Evolutionary conservation across 495 filamentous ascomycete species (phyloP), one percentile per base, ranked within the genome.

Genomic region (Melanomma pulvis-pyrius): DNA sequence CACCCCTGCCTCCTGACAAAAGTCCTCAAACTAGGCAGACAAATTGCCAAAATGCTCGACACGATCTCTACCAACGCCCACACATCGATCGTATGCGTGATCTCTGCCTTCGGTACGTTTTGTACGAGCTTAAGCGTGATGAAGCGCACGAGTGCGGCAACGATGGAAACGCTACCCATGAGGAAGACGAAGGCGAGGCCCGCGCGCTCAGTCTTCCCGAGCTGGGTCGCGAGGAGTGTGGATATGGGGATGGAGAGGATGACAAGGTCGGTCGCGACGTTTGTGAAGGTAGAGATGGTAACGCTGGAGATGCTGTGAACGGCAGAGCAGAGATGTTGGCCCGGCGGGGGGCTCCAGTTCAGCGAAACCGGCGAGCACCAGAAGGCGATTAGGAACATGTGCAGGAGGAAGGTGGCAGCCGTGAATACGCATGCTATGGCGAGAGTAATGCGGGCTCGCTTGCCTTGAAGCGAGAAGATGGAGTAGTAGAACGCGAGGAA

Each of bases 71-170:
- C 74, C 12, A 76, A 54, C 0, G 75, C 74, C 68, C 74, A 76
- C 29, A 77, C 75, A 49, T 77, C 75, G 30, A 77, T 77, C 7
- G 75, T 76, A 59, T 76, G 75, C 15, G 74, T 75, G 22, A 77
- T 76, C 19, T 65, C 65, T 1, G 75, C 73, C 22, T 68, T 72
- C 0, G 75, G 69, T 8, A 73, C 69, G 13, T 60, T 63, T 28
- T 71, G 69, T 2, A 76, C 74, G 1, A 70, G 41, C 56, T 72
- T 54, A 11, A 77, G 68, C 39, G 68, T 71, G 0, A 70, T 57
- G 61, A 74, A 76, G 15, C 75, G 67, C 12, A 72, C 71, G 11
- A 76, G 63, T 58, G 75, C 75, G 1, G 75, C 75, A 0, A 76
- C n/a, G 25, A 77, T 77, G 15, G 66, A 71, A 46, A 77, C 61